Evolutionary conservation across 1,284 basidiomycete genomes (phyloP), one percentile per base, ranked within the genome.

Genomic region (Fomitiporia mediterranea): DNA sequence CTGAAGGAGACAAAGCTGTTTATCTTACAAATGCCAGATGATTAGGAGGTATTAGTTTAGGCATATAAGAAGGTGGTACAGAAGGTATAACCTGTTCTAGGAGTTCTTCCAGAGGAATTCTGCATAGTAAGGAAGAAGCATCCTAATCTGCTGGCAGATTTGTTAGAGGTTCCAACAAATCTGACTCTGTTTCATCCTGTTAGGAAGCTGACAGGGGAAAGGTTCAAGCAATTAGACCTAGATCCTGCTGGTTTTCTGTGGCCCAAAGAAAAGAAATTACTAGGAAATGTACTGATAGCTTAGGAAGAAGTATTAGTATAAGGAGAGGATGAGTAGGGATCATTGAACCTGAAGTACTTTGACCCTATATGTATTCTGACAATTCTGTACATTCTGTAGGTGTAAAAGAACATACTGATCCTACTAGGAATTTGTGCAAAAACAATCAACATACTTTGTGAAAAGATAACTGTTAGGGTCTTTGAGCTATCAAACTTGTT

Each of bases 351-450:
- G 21, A 65, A 68, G 8, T 75, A 73, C 55, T 75, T 75, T 61
- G 60, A 66, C 0, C 66, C 63, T 9, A 69, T 69, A 51, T 67
- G 68, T 2, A 70, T 72, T 40, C 68, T 71, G 1, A 67, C 65
- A 0, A 60, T 75, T 5, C 61, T 61, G 21, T 70, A 75, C 53
- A 62, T 57, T 0, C 70, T 72, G 1, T 75, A 73, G 73, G 61
- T 58, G 21, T 63, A 64, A 28, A 63, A 62, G 17, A 71, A 71
- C 44, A 72, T 75, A 42, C 71, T 69, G 0, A 74, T 75, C 17
- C 69, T 71, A 0, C 69, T 69, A 1, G 71, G 71, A 17, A 70
- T 74, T 2, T 19, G 61, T 17, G 64, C 68, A 0, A 56, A 73
- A 49, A 69, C 75, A 0, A 64, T 71, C 4, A 62, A 69, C 0